phyloP scores from a whole-genome alignment of 192 early-diverging fungal species.

The Backusella mclennaniae region DNA sequence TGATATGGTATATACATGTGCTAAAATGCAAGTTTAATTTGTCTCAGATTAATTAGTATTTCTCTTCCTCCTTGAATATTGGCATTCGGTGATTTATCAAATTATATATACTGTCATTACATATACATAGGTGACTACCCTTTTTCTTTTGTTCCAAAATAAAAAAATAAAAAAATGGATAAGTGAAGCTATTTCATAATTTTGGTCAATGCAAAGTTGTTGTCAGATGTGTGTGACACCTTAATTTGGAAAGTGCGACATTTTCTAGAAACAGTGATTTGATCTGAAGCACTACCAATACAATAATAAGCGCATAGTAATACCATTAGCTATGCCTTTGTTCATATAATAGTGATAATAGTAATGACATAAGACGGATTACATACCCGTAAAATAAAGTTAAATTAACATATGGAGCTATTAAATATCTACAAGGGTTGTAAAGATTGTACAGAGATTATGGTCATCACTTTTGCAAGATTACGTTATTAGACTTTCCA shows the following conservation, averaged over 20 bases:
- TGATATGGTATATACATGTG: too few relatives aligned
- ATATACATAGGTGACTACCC: neutral
- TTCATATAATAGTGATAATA: neutral
- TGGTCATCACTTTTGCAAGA: neutral
- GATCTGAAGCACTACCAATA: neutral
- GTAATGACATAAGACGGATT: neutral
- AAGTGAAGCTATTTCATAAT: neutral
- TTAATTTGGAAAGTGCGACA: constrained; percentile 2
- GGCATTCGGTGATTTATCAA: neutral
- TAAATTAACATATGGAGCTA: neutral
- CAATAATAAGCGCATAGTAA: neutral
- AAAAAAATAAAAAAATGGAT: neutral
- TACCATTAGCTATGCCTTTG: neutral
- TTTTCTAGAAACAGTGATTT: neutral
- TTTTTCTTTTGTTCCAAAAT: neutral
- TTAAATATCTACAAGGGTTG: too few relatives aligned
- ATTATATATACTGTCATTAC: too few relatives aligned
- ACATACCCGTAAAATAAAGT: neutral
- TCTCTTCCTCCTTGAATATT: neutral
- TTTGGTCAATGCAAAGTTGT: neutral
- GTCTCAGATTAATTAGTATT: neutral
- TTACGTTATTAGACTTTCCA: neutral
- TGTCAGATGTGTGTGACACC: neutral
- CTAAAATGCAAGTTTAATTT: neutral
- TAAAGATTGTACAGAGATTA: neutral